A percentile compares a stretch with the other conserved stretches of the same genome.
Evolutionary conservation across 306 rosid genomes (phyloP).

Genomic region (Arachis hypogaea): DNA sequence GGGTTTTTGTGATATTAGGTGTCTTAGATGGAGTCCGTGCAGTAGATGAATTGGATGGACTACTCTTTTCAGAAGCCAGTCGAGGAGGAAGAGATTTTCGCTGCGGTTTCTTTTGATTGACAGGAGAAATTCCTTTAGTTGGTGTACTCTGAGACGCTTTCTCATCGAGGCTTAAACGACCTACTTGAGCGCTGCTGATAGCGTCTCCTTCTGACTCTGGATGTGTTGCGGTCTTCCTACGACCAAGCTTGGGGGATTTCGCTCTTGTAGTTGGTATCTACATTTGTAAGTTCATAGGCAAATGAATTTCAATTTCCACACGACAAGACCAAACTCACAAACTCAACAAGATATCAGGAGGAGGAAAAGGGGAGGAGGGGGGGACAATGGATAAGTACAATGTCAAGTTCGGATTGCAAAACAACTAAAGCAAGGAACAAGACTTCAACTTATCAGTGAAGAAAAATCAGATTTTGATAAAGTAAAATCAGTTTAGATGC

Average conservation of each 20-base stretch:
- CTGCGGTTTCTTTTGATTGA: constrained; percentile 71
- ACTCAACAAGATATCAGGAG: constrained; percentile 23
- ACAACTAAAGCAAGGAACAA: constrained; percentile 11
- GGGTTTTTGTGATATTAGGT: constrained; percentile 47
- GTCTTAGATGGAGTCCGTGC: constrained; percentile 61
- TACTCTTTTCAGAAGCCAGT: constrained; percentile 68
- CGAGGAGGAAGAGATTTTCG: constrained; percentile 92
- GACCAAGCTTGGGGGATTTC: constrained; percentile 98
- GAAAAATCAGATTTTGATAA: constrained; percentile 4
- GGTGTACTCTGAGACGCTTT: constrained; percentile 57
- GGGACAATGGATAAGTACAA: background rate
- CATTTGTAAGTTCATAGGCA: constrained; percentile 40
- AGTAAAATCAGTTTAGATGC: constrained; percentile 25
- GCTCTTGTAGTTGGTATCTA: constrained; percentile 98
- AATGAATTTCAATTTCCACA: constrained; percentile 22
- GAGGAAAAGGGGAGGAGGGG: background rate
- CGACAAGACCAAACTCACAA: constrained; percentile 17
- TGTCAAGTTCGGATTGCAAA: constrained; percentile 16
- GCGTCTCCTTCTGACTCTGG: constrained; percentile 58
- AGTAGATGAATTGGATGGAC: constrained; percentile 50
- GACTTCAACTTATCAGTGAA: background rate
- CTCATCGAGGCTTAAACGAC: constrained; percentile 75
- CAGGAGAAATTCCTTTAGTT: constrained; percentile 53
- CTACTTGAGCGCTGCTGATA: constrained; percentile 46
- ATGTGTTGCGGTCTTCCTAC: constrained; percentile 64